These are phyloP conservation scores for Microcera coccophila DNA, from an alignment of 2,329 filamentous ascomycete species.

Conservation along the genomic window DNA sequence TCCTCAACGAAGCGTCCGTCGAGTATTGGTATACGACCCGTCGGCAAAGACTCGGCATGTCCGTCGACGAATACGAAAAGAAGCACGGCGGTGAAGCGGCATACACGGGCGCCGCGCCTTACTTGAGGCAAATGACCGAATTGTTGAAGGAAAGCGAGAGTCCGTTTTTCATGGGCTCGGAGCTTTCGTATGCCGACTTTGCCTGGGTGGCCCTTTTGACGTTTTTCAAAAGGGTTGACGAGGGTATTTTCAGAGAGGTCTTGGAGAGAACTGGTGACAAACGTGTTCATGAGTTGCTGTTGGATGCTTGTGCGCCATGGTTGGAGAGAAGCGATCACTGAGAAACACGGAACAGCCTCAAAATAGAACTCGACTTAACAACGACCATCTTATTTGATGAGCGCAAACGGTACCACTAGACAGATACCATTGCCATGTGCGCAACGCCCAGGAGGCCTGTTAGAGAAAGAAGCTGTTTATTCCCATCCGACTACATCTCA, in stretches of 20 bases:
- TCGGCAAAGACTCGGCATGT: neutral
- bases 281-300: too few species aligned
- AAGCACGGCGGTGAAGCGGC: neutral
- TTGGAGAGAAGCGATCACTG: too few species aligned
- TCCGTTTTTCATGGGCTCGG: neutral
- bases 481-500: too few species aligned
- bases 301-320: too few species aligned
- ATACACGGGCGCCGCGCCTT: neutral
- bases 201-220: neutral
- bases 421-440: too few species aligned
- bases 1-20: neutral
- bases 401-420: too few species aligned
- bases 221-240: neutral
- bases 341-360: too few species aligned
- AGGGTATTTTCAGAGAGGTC: neutral
- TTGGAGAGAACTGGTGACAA: too few species aligned
- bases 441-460: too few species aligned
- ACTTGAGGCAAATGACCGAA: neutral
- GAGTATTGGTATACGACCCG: neutral
- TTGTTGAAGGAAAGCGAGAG: neutral
- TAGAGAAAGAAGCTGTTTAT: too few species aligned
- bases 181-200: neutral
- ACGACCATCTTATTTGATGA: too few species aligned
- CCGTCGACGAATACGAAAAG: neutral
- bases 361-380: too few species aligned